Evolutionary conservation across 768 basidiomycete genomes (phyloP).

Genomic region (Lactarius evosmus): DNA sequence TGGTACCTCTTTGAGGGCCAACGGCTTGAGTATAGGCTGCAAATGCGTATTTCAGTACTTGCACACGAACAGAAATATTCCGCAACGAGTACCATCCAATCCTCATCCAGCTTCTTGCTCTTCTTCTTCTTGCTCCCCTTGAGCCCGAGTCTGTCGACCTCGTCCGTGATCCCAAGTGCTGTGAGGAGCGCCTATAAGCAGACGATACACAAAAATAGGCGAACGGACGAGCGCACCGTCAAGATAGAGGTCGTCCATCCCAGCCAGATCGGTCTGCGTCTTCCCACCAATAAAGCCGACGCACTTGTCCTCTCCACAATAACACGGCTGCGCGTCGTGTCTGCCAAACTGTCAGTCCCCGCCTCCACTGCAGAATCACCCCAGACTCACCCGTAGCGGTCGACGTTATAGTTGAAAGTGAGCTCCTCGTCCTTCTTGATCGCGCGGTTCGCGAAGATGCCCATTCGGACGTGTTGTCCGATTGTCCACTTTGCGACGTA

Average conservation of each 20-base stretch:
- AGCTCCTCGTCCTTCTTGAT: conserved; percentile 82
- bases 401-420: conserved; percentile 99
- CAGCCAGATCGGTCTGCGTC: conserved; percentile 93
- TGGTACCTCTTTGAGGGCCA: conserved; percentile 76
- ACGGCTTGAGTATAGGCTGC: conserved; percentile 74
- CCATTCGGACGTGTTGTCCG: conserved; percentile 88
- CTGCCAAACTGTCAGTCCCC: conserved; percentile 39
- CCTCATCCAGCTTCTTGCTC: conserved; percentile 90
- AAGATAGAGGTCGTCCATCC: conserved; percentile 92
- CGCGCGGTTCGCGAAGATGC: conserved; percentile 87
- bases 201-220: conserved; percentile 2
- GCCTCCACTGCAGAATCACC: background rate
- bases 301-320: conserved; percentile 93
- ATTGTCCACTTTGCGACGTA: conserved; percentile 99
- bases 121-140: conserved; percentile 90
- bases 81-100: conserved; percentile 64
- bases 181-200: conserved; percentile 12
- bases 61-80: background rate
- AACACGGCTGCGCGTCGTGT: conserved; percentile 92
- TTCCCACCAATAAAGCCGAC: conserved; percentile 97
- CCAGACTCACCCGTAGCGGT: conserved; percentile 84
- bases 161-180: conserved; percentile 94
- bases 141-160: conserved; percentile 74
- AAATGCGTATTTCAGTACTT: conserved; percentile 4
- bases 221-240: conserved; percentile 54